These are phyloP conservation scores for Mycena rosella DNA, from an alignment of 768 basidiomycete genomes.

Conservation along the genomic window DNA sequence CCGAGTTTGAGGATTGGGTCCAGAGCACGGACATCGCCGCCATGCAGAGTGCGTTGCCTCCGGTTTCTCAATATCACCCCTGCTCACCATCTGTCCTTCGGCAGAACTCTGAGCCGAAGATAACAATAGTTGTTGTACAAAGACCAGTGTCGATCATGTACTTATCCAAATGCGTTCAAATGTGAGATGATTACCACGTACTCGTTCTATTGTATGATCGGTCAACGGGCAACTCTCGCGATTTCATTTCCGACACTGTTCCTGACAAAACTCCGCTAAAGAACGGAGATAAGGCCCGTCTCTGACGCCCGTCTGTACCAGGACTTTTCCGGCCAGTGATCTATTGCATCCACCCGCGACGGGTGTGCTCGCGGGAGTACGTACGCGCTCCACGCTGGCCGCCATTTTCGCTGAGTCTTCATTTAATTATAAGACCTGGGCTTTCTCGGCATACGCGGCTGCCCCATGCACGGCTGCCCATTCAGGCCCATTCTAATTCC, in stretches of 20 bases:
- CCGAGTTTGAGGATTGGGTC: constrained; percentile 87
- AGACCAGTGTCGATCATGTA: constrained; percentile 25
- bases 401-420: neutral
- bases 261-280: constrained; percentile 23
- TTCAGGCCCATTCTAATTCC: constrained; percentile 5
- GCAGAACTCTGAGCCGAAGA: constrained; percentile 34
- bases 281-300: constrained; percentile 34
- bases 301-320: constrained; percentile 5
- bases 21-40: constrained; percentile 94
- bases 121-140: constrained; percentile 16
- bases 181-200: constrained; percentile 28
- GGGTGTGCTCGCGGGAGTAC: constrained; percentile 5
- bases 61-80: neutral
- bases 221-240: constrained; percentile 31
- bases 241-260: constrained; percentile 34
- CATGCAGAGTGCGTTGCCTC: constrained; percentile 86
- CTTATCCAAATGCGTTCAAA: constrained; percentile 15
- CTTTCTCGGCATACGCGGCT: neutral
- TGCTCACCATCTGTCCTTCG: constrained; percentile 1
- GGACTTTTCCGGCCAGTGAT: neutral
- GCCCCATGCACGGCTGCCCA: too few species aligned
- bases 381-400: constrained; percentile 21
- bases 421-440: neutral
- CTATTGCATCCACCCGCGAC: neutral
- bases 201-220: constrained; percentile 21